Evolutionary conservation across 1,284 basidiomycete species (phyloP).

Genomic region (Thecaphora thlaspeos): DNA sequence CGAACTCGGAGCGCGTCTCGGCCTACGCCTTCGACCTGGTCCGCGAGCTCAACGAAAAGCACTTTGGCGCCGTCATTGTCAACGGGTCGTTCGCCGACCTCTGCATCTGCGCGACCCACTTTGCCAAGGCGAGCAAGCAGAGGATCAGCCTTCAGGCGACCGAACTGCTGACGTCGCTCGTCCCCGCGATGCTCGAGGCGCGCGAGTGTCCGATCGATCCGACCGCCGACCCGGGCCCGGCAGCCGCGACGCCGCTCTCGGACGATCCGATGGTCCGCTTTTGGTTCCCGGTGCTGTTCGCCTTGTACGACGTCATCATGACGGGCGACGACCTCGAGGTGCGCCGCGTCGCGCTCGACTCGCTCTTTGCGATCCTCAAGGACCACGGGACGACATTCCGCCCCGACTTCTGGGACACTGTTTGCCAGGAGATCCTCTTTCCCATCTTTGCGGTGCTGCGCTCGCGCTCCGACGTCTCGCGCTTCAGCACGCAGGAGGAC

Average conservation of each 20-base stretch:
- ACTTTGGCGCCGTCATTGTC: constrained; percentile 85
- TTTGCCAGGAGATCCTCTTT: constrained; percentile 94
- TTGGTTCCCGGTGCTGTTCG: constrained; percentile 95
- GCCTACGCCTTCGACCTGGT: constrained; percentile 96
- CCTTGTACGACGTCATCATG: constrained; percentile 99
- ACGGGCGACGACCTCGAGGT: constrained; percentile 99
- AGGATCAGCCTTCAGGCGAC: constrained; percentile 95
- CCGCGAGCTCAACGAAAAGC: constrained; percentile 81
- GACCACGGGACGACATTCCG: constrained; percentile 82
- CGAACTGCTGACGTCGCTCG: constrained; percentile 80
- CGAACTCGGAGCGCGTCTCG: constrained; percentile 89
- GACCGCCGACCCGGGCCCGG: constrained; percentile 39
- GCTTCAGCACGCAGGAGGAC: constrained; percentile 94
- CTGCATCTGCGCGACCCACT: constrained; percentile 95
- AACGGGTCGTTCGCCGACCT: constrained; percentile 94
- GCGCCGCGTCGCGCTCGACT: constrained; percentile 79
- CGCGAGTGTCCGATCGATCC: constrained; percentile 41
- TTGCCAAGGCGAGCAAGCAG: constrained; percentile 98
- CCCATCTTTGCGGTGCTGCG: constrained; percentile 97
- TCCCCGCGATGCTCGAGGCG: constrained; percentile 76
- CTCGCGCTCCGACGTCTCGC: constrained; percentile 74
- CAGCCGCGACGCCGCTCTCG: constrained; percentile 34
- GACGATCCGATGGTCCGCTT: constrained; percentile 61
- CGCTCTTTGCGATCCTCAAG: constrained; percentile 90
- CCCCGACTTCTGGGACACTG: constrained; percentile 95